A percentile compares a stretch with the other conserved stretches of the same genome.
These are phyloP conservation scores for Diaporthe citri DNA, from an alignment of 2,329 filamentous ascomycete species.

Conservation along the genomic window DNA sequence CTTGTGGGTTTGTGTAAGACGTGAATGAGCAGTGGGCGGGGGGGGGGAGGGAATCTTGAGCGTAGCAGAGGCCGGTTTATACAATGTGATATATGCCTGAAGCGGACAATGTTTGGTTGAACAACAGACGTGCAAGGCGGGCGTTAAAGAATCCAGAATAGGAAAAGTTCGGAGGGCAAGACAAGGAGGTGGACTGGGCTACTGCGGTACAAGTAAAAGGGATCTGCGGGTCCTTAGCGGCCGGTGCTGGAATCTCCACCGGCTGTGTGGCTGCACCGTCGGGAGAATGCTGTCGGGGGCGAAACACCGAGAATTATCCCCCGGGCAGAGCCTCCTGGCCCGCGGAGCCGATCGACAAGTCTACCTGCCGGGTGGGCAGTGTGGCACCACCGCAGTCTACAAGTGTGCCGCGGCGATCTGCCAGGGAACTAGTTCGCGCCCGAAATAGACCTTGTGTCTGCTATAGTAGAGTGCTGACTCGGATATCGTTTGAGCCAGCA, in stretches of 20 bases:
- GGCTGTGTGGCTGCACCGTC: conserved; percentile 17
- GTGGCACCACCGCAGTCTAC: background rate
- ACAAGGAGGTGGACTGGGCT: background rate
- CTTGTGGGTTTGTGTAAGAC: background rate
- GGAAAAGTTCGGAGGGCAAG: conserved; percentile 6
- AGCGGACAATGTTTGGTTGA: background rate
- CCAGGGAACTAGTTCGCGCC: background rate
- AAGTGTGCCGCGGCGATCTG: background rate
- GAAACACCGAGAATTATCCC: conserved; percentile 29
- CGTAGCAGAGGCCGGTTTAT: background rate
- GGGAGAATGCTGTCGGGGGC: conserved; percentile 1
- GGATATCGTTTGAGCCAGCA: conserved; percentile 9
- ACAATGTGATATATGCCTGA: background rate
- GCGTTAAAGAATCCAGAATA: conserved; percentile 15
- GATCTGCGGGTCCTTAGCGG: conserved; percentile 9
- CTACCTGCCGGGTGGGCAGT: background rate
- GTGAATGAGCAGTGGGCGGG: background rate
- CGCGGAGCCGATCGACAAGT: conserved; percentile 1
- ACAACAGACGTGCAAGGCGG: background rate
- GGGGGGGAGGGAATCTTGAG: background rate
- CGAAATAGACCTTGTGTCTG: conserved; percentile 16
- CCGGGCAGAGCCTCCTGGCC: conserved; percentile 13
- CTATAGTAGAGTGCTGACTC: conserved; percentile 21
- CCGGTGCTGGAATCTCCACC: conserved; percentile 23
- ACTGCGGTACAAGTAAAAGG: conserved; percentile 14